phyloP scores from a whole-genome alignment of 2,329 filamentous ascomycete species.

The Fusarium xyrophilum region DNA sequence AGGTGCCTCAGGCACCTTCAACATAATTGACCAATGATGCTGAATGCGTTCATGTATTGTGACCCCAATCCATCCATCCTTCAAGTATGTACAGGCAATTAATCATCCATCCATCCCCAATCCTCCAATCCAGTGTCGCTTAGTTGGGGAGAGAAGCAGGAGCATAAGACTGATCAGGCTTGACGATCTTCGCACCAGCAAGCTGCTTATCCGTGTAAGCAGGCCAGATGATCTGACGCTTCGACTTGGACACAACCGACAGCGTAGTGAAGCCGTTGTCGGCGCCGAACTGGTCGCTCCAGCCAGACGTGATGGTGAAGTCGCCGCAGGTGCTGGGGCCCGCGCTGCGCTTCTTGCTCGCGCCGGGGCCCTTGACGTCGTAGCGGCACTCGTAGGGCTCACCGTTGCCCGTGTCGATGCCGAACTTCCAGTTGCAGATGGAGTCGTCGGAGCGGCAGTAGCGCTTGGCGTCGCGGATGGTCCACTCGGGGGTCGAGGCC shows the following conservation, averaged over 20 bases:
- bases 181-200: slow-evolving; percentile 52
- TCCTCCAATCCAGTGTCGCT: background rate
- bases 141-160: slow-evolving; percentile 41
- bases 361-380: slow-evolving; percentile 45
- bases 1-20: too few relatives aligned
- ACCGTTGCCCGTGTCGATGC: slow-evolving; percentile 53
- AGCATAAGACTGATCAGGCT: slow-evolving; percentile 57
- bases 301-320: slow-evolving; percentile 61
- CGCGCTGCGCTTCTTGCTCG: slow-evolving; percentile 47
- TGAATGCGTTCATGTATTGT: background rate
- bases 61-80: background rate
- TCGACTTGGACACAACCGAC: slow-evolving; percentile 54
- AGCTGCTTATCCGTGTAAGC: slow-evolving; percentile 62
- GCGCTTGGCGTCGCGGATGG: slow-evolving; percentile 50
- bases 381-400: slow-evolving; percentile 42
- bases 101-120: background rate
- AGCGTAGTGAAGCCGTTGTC: slow-evolving; percentile 62
- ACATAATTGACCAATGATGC: background rate
- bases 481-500: slow-evolving; percentile 51
- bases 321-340: slow-evolving; percentile 54
- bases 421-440: slow-evolving; percentile 54
- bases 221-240: slow-evolving; percentile 58
- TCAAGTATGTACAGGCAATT: background rate
- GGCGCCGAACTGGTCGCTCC: slow-evolving; percentile 62
- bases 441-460: slow-evolving; percentile 50